Percentiles rank a stretch among this genome's conserved stretches.
Evolutionary conservation across 176 grass and related monocot genomes (phyloP).

Genomic region (Canna indica): DNA sequence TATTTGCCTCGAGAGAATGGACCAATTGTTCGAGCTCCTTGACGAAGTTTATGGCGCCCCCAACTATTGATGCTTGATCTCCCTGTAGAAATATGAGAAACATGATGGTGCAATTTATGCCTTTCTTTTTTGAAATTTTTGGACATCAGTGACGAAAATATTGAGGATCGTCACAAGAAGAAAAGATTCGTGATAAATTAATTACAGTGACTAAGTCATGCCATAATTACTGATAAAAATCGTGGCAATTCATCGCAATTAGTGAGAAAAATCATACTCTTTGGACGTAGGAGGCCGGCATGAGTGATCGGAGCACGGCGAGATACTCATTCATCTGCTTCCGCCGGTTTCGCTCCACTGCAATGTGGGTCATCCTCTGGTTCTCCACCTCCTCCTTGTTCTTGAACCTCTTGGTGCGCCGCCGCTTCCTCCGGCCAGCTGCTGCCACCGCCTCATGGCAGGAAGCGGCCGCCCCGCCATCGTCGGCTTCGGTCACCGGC

Average conservation of each 20-base stretch:
- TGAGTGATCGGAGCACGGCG: constrained; percentile 53
- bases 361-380: constrained; percentile 90
- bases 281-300: constrained; percentile 66
- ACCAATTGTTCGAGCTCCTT: constrained; percentile 80
- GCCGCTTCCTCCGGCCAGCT: constrained; percentile 41
- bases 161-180: too few relatives aligned
- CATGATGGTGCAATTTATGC: too few relatives aligned
- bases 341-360: constrained; percentile 80
- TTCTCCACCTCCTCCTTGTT: constrained; percentile 76
- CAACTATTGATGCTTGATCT: constrained; percentile 88
- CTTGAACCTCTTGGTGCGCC: constrained; percentile 40
- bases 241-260: neutral
- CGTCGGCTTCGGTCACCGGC: constrained; percentile 1
- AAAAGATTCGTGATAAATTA: too few relatives aligned
- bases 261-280: constrained; percentile 26
- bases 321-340: constrained; percentile 90
- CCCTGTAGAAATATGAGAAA: too few relatives aligned
- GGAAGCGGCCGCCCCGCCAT: neutral
- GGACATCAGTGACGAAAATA: too few relatives aligned
- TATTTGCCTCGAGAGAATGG: constrained; percentile 47
- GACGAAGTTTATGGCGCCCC: constrained; percentile 83
- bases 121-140: too few relatives aligned
- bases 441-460: neutral
- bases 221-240: neutral
- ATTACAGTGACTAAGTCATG: too few relatives aligned